These are phyloP conservation scores for Pistacia vera DNA, from an alignment of 345 rosid species.

Conservation along the genomic window DNA sequence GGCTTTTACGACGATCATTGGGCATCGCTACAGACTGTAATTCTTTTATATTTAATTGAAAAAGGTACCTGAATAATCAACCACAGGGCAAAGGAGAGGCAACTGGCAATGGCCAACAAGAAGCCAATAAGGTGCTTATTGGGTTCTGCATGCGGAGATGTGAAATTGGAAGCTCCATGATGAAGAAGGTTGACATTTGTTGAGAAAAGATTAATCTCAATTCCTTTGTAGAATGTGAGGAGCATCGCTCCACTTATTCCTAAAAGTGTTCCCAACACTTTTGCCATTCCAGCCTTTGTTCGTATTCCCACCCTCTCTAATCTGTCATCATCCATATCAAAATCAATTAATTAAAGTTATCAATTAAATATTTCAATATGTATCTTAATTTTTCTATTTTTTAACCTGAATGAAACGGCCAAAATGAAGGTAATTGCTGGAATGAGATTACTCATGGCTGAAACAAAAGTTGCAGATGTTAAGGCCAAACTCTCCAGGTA, in stretches of 20 bases:
- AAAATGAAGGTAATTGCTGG: slow-evolving; percentile 57
- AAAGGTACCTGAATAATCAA: slow-evolving; percentile 45
- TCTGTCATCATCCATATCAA: slow-evolving; percentile 19
- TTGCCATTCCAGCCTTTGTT: slow-evolving; percentile 44
- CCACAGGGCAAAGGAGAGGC: slow-evolving; percentile 40
- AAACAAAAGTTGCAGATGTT: slow-evolving; percentile 55
- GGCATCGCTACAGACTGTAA: too few relatives aligned
- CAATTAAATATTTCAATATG: slow-evolving; percentile 1
- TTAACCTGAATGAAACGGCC: slow-evolving; percentile 43
- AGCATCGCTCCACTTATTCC: slow-evolving; percentile 64
- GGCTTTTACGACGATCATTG: too few relatives aligned
- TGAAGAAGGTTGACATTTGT: slow-evolving; percentile 40
- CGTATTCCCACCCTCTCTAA: slow-evolving; percentile 44
- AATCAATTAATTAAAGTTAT: neutral
- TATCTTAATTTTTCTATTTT: too few relatives aligned
- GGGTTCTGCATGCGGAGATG: slow-evolving; percentile 8
- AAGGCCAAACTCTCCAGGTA: slow-evolving; percentile 42
- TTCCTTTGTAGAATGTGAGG: slow-evolving; percentile 58
- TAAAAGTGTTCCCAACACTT: slow-evolving; percentile 50
- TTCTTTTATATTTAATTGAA: too few relatives aligned
- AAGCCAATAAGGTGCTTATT: slow-evolving; percentile 29
- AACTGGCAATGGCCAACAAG: slow-evolving; percentile 26
- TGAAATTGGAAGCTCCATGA: neutral
- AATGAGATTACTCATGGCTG: slow-evolving; percentile 49
- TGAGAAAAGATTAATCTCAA: slow-evolving; percentile 31